Evolutionary conservation across 345 rosid genomes (phyloP), one percentile per base, ranked within the genome.

Genomic region (Hibiscus trionum): DNA sequence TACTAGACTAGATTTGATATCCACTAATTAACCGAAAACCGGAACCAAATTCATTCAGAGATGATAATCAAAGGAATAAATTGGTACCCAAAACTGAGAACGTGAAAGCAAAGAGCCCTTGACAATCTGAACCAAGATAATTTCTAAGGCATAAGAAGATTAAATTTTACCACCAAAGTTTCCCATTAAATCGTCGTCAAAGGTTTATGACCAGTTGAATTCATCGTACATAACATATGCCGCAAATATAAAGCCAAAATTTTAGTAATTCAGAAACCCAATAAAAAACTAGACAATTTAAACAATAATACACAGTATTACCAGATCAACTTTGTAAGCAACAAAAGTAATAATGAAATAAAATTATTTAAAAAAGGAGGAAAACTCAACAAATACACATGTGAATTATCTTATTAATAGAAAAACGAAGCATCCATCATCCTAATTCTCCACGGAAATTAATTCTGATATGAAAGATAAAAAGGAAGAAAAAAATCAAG

Each of bases 221-320:
- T 67, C 21, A 47, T 27, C 24, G 14, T 27, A 49, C 39, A 26
- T 26, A 15, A 26, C 53, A 47, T 66, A 47, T 26, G 39, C 70
- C 19, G 19, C 7, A 46, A 46, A 49, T 26, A 66, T 14, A 77
- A 79, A 39, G 78, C 71, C 79, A 76, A 62, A 75, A 61, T 42
- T 27, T 3, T 66, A 55, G 76, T 24, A 71, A 57, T 65, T 16
- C 69, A 66, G 77, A 78, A 70, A 76, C 77, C 58, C 81, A 49
- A 82, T 82, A 76, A 76, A 61, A 66, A 69, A 58, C 66, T 31
- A 70, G 35, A 70, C 59, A 29, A 55, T 47, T 77, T 77, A 60
- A 75, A 60, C 56, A n/a, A 50, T 42, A 57, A 37, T 8, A 29
- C 62, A 68, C 63, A 19, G 66, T 76, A 66, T 61, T 72, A 84